Conservation (phyloP, 331 rosid species). For the Malus hybrid region DNA sequence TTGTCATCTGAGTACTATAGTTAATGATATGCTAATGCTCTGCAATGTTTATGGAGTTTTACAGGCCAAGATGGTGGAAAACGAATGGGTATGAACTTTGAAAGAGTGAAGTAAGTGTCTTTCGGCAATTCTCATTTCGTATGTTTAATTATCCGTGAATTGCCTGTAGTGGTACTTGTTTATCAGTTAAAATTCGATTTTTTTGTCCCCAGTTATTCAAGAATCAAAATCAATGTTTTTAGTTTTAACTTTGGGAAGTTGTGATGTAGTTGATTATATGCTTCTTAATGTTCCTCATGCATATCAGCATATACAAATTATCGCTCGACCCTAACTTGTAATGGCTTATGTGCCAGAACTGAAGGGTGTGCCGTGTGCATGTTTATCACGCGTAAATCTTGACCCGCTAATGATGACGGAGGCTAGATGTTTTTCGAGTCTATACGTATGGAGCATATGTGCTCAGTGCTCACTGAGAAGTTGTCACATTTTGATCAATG, state of each 20-base stretch:
- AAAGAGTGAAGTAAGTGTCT: slow-evolving; percentile 76
- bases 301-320: not conserved
- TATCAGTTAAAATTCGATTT: not conserved
- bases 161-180: not conserved
- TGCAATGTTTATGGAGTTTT: slow-evolving; percentile 12
- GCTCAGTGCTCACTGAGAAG: not conserved
- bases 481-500: not conserved
- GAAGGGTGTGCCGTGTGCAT: not conserved
- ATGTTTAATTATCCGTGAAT: not conserved
- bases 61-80: slow-evolving; percentile 87
- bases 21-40: slow-evolving; percentile 15
- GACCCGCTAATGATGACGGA: not conserved
- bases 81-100: slow-evolving; percentile 91
- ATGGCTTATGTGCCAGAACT: not conserved
- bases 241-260: not conserved
- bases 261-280: not conserved
- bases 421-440: not conserved
- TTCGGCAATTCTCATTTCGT: not conserved
- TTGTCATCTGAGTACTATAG: not conserved
- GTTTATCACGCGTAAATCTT: not conserved
- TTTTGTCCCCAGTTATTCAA: no score
- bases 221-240: not conserved
- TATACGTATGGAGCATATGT: not conserved
- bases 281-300: not conserved
- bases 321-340: not conserved